Percentiles rank a stretch among this genome's conserved stretches.
These are phyloP conservation scores for Globisporangium yorkense DNA, from an alignment of 352 stramenopile species.

Conservation along the genomic window DNA sequence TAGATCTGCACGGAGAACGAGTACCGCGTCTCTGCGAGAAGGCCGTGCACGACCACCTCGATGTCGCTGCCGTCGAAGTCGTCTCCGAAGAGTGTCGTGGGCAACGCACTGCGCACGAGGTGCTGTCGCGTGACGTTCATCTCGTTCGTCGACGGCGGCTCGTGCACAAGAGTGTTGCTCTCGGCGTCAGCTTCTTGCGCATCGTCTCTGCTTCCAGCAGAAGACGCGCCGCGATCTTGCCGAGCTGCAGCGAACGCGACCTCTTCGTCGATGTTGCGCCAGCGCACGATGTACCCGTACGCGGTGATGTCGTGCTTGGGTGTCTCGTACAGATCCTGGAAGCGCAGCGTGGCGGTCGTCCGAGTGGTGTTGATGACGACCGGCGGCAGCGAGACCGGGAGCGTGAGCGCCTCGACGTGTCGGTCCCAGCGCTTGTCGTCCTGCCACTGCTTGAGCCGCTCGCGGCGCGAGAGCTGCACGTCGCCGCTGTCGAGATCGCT, in stretches of 20 bases:
- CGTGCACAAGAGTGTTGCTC: neutral
- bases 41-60: slow-evolving; percentile 38
- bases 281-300: slow-evolving; percentile 66
- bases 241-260: neutral
- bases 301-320: slow-evolving; percentile 55
- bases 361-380: slow-evolving; percentile 58
- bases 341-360: slow-evolving; percentile 42
- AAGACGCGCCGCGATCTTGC: neutral
- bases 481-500: slow-evolving; percentile 19
- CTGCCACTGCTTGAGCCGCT: slow-evolving; percentile 78
- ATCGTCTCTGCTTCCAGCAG: neutral
- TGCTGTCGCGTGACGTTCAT: slow-evolving; percentile 52
- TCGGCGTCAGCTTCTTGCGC: slow-evolving; percentile 1
- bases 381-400: slow-evolving; percentile 55
- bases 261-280: slow-evolving; percentile 22
- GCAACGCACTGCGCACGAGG: slow-evolving; percentile 51
- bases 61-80: slow-evolving; percentile 79
- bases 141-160: neutral
- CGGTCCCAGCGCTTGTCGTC: slow-evolving; percentile 69
- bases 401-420: slow-evolving; percentile 54
- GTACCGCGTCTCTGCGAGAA: slow-evolving; percentile 58
- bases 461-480: slow-evolving; percentile 47
- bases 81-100: slow-evolving; percentile 63
- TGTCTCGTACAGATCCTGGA: slow-evolving; percentile 69
- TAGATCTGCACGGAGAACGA: slow-evolving; percentile 65